Evolutionary conservation across 345 rosid genomes (phyloP).

Genomic region (Aquilaria malaccensis): DNA sequence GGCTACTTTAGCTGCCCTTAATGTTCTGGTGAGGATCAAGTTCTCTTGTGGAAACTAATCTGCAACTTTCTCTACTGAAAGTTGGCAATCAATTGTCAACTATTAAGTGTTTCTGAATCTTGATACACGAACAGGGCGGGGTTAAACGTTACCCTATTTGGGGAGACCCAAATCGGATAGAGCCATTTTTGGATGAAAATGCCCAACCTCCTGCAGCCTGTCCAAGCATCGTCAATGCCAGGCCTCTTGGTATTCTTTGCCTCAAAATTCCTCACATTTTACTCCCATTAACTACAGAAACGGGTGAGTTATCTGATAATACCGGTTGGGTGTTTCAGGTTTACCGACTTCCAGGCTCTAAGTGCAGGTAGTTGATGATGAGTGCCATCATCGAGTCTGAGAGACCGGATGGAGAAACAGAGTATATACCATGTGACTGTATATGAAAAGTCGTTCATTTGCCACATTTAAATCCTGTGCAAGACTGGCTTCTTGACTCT

Average conservation of each 20-base stretch:
- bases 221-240: constrained; percentile 91
- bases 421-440: no score
- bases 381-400: no score
- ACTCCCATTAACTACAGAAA: neutral
- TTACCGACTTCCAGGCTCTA: constrained; percentile 80
- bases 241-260: constrained; percentile 41
- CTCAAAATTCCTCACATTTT: neutral
- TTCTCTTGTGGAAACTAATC: neutral
- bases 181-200: constrained; percentile 73
- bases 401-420: no score
- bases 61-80: neutral
- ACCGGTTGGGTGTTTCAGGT: constrained; percentile 34
- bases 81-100: neutral
- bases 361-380: constrained; percentile 9
- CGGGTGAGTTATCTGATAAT: neutral
- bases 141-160: constrained; percentile 88
- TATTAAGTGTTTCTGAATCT: neutral
- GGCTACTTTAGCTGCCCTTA: constrained; percentile 92
- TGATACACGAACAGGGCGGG: constrained; percentile 46
- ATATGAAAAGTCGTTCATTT: no score
- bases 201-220: constrained; percentile 74
- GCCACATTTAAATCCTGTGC: no score
- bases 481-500: no score
- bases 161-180: constrained; percentile 68
- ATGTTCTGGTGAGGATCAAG: constrained; percentile 57